Conservation (phyloP, 2,329 filamentous ascomycete species). For the Colletotrichum sp. region DNA sequence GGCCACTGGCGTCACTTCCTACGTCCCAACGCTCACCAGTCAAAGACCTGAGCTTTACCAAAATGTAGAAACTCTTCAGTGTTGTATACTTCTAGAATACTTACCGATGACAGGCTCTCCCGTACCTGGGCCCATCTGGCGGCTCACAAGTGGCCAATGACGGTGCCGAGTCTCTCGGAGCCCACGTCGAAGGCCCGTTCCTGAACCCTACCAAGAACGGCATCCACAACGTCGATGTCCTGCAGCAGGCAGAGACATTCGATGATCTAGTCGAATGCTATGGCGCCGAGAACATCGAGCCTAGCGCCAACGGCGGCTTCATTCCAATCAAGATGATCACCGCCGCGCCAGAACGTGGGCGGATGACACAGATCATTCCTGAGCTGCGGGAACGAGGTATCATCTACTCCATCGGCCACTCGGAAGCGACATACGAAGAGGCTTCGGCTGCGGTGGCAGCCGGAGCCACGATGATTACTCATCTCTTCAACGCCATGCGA, state of each 20-base stretch:
- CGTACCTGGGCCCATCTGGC: slow-evolving; percentile 77
- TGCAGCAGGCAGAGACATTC: slow-evolving; percentile 68
- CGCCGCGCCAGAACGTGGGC: slow-evolving; percentile 79
- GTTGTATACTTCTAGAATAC: background rate
- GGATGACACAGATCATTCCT: slow-evolving; percentile 72
- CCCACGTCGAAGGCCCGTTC: slow-evolving; percentile 92
- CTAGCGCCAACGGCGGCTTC: slow-evolving; percentile 31
- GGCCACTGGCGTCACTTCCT: slow-evolving; percentile 84
- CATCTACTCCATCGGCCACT: slow-evolving; percentile 82
- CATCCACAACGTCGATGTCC: slow-evolving; percentile 77
- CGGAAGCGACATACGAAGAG: slow-evolving; percentile 85
- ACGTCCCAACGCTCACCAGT: slow-evolving; percentile 84
- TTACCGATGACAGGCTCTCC: slow-evolving; percentile 59
- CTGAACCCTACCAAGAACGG: slow-evolving; percentile 84
- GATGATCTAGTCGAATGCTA: slow-evolving; percentile 74
- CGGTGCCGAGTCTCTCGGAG: slow-evolving; percentile 86
- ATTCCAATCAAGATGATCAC: slow-evolving; percentile 79
- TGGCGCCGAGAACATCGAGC: slow-evolving; percentile 69
- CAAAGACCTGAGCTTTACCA: slow-evolving; percentile 83
- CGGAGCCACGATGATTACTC: slow-evolving; percentile 88
- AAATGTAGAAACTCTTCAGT: slow-evolving; percentile 49
- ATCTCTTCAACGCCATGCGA: slow-evolving; percentile 93
- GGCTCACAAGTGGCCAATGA: slow-evolving; percentile 61
- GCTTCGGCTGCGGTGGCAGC: slow-evolving; percentile 73
- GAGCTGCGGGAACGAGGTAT: slow-evolving; percentile 70